Conservation (phyloP, 2,329 filamentous ascomycete genomes). For the Cercospora sp. region DNA sequence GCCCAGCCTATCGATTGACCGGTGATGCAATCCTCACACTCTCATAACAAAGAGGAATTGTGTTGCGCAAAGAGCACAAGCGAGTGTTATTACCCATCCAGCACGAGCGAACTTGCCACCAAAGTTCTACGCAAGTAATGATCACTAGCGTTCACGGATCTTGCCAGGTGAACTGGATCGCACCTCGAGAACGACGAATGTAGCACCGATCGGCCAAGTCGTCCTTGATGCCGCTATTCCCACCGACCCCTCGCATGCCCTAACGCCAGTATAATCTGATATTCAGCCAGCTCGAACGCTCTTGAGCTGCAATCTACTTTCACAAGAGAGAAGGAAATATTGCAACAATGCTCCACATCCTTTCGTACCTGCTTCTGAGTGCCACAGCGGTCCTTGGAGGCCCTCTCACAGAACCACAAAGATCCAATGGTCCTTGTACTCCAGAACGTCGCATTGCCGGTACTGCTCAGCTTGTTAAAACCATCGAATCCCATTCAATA, state of each 20-base stretch:
- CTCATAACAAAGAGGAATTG: not conserved
- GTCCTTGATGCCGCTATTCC: not conserved
- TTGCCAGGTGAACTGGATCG: not conserved
- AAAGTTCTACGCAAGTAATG: not conserved
- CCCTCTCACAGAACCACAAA: not conserved
- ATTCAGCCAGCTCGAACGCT: not conserved
- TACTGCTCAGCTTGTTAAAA: not conserved
- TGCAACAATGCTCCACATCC: not conserved
- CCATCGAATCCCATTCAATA: not conserved
- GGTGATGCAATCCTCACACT: not conserved
- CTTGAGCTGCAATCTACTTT: not conserved
- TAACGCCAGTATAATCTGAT: not conserved
- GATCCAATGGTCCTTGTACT: not conserved
- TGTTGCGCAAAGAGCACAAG: not conserved
- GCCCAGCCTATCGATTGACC: not conserved
- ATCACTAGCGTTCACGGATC: not conserved
- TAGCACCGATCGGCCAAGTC: not conserved
- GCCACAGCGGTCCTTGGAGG: not conserved
- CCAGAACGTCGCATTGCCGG: not conserved
- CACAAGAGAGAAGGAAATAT: not conserved
- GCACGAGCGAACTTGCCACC: not conserved
- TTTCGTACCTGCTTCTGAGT: not conserved
- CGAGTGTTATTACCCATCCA: not conserved
- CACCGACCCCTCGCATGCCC: not conserved
- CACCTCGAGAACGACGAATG: not conserved